Percentiles rank a stretch among this genome's conserved stretches.
Conservation (phyloP, 78 protist species). For the Dictyostelium brefeldianum region DNA sequence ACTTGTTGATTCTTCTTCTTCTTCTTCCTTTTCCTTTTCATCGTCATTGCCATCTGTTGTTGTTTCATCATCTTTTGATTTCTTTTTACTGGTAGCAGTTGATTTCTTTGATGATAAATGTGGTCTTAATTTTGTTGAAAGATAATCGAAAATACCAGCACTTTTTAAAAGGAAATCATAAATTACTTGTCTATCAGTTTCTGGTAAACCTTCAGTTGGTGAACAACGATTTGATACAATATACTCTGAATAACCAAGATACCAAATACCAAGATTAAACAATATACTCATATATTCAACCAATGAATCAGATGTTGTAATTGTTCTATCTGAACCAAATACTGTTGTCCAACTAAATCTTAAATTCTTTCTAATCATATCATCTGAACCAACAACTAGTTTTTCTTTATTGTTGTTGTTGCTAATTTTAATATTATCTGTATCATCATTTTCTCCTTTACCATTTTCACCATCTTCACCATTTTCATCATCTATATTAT, state of each 20-base stretch:
- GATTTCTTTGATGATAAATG: neutral
- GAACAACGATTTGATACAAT: conserved; percentile 23
- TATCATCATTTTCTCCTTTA: neutral
- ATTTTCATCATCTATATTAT: neutral
- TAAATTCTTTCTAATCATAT: conserved; percentile 34
- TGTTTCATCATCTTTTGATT: neutral
- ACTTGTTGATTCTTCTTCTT: neutral
- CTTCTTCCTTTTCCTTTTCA: neutral
- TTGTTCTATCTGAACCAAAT: conserved; percentile 19
- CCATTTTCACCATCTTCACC: neutral
- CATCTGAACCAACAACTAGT: neutral
- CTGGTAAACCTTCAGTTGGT: conserved; percentile 8
- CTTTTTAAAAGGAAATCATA: conserved; percentile 56
- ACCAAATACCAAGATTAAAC: conserved; percentile 58
- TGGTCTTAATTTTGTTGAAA: conserved; percentile 1
- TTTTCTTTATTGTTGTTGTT: neutral
- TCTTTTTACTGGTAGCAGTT: neutral
- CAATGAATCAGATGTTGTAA: conserved; percentile 12
- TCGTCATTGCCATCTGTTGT: neutral
- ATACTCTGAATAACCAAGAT: conserved; percentile 63
- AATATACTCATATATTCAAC: conserved; percentile 27
- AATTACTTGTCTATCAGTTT: conserved; percentile 26
- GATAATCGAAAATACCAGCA: conserved; percentile 56
- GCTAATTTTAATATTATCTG: neutral
- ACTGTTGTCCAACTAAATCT: conserved; percentile 58